Conservation (phyloP, 139 green algal species). For the Haematococcus lacustris region DNA sequence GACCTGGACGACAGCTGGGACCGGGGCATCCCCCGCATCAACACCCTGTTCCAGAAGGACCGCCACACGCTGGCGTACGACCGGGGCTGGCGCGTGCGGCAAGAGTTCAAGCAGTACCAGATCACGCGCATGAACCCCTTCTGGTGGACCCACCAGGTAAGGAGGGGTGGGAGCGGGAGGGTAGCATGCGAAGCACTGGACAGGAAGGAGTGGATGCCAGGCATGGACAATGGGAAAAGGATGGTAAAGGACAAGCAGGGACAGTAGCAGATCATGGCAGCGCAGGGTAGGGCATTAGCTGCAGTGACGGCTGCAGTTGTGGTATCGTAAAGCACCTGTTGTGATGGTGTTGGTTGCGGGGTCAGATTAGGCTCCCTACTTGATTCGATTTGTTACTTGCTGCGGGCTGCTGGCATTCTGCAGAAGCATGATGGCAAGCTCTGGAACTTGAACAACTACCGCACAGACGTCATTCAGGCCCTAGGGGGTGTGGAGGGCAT, state of each 20-base stretch:
- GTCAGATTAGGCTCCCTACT: no score
- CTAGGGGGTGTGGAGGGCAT: slow-evolving; percentile 98
- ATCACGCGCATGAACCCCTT: slow-evolving; percentile 85
- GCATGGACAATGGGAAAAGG: no score
- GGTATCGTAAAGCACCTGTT: no score
- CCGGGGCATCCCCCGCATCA: slow-evolving; percentile 97
- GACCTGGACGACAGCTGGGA: slow-evolving; percentile 97
- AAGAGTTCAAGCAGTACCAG: slow-evolving; percentile 95
- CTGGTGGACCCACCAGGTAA: slow-evolving; percentile 94
- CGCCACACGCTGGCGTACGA: slow-evolving; percentile 98
- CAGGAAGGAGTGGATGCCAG: no score
- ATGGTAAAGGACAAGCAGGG: no score
- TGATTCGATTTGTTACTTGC: no score
- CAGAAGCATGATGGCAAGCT: slow-evolving; percentile 99
- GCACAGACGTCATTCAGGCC: slow-evolving; percentile 93
- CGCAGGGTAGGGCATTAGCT: no score
- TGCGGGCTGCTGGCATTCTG: background rate
- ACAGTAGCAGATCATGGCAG: no score
- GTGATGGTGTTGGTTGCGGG: no score
- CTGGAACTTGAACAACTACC: slow-evolving; percentile 99
- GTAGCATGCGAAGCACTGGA: no score
- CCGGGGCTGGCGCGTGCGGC: slow-evolving; percentile 96
- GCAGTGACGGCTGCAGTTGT: no score
- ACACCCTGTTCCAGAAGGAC: slow-evolving; percentile 98
- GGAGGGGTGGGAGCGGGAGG: no score